A percentile compares a stretch with the other conserved stretches of the same genome.
Conservation (phyloP, 1,139 yeast genomes). For the Zygosaccharomyces sapae region DNA sequence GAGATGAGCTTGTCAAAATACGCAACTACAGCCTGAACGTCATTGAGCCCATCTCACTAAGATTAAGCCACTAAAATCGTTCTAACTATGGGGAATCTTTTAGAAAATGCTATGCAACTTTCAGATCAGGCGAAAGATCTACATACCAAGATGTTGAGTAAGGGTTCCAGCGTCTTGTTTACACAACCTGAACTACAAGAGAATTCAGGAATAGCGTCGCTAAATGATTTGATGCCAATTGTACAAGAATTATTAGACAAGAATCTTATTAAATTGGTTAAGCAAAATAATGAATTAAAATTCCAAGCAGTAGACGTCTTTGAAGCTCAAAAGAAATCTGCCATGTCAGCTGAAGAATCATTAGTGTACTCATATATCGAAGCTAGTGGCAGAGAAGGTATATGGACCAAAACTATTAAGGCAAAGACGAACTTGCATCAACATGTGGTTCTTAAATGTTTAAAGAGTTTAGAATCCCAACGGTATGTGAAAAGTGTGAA, state of each 20-base stretch:
- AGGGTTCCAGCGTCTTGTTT: constrained; percentile 46
- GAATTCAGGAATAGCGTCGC: constrained; percentile 39
- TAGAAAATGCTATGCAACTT: constrained; percentile 26
- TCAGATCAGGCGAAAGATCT: constrained; percentile 52
- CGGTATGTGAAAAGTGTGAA: constrained; percentile 86
- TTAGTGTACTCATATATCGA: constrained; percentile 88
- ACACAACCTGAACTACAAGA: constrained; percentile 57
- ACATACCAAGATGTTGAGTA: constrained; percentile 56
- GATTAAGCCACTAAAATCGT: neutral
- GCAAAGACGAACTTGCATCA: constrained; percentile 90
- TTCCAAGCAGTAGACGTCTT: constrained; percentile 67
- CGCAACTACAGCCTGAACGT: neutral
- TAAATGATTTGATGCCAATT: constrained; percentile 49
- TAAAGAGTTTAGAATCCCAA: constrained; percentile 78
- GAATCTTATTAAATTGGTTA: constrained; percentile 64
- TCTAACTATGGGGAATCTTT: constrained; percentile 15
- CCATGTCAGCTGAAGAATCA: constrained; percentile 84
- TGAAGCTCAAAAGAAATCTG: constrained; percentile 67
- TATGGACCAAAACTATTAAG: constrained; percentile 92
- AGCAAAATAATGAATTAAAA: constrained; percentile 59
- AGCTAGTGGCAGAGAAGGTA: constrained; percentile 91
- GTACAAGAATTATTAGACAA: constrained; percentile 64
- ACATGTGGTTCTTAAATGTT: constrained; percentile 80
- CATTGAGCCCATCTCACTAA: too few relatives aligned
- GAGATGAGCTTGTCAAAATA: neutral